These are phyloP conservation scores for Tulasnella sp. DNA, from an alignment of 768 basidiomycete species.

Conservation along the genomic window DNA sequence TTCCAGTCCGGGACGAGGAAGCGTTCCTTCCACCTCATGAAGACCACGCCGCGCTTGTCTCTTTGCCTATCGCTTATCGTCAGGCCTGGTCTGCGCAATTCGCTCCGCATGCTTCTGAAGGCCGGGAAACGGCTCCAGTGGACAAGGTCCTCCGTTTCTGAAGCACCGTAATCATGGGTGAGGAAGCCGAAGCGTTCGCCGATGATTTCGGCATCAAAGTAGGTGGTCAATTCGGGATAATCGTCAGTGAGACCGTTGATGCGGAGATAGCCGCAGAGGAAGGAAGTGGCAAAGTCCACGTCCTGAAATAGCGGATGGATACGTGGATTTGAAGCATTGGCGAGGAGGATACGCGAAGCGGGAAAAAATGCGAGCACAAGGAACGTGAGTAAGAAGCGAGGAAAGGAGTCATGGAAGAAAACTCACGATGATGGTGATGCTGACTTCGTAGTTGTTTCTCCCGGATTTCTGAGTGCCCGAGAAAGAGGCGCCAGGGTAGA, in stretches of 20 bases:
- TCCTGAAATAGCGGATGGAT: constrained; percentile 39
- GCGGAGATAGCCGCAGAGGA: constrained; percentile 81
- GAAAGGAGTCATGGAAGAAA: background rate
- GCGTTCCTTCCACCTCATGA: constrained; percentile 95
- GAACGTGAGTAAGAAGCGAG: no score
- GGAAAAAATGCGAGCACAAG: background rate
- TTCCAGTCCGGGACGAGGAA: constrained; percentile 93
- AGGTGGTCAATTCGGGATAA: constrained; percentile 91
- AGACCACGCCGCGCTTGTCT: constrained; percentile 35
- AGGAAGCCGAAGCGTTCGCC: constrained; percentile 82
- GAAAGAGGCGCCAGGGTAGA: constrained; percentile 82
- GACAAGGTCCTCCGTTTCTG: constrained; percentile 79
- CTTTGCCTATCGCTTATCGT: constrained; percentile 67
- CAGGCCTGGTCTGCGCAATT: constrained; percentile 63
- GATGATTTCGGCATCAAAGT: constrained; percentile 94
- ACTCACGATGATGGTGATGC: constrained; percentile 82
- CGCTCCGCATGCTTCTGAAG: constrained; percentile 67
- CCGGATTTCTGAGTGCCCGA: constrained; percentile 90
- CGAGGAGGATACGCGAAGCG: background rate
- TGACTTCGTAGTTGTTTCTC: constrained; percentile 87
- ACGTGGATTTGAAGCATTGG: background rate
- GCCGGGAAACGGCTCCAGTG: constrained; percentile 94
- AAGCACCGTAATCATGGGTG: constrained; percentile 78
- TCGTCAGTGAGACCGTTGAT: constrained; percentile 89
- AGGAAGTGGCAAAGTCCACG: constrained; percentile 76